Evolutionary conservation across 768 basidiomycete species (phyloP), one percentile per base, ranked within the genome.

Genomic region (Lyophyllum atratum): DNA sequence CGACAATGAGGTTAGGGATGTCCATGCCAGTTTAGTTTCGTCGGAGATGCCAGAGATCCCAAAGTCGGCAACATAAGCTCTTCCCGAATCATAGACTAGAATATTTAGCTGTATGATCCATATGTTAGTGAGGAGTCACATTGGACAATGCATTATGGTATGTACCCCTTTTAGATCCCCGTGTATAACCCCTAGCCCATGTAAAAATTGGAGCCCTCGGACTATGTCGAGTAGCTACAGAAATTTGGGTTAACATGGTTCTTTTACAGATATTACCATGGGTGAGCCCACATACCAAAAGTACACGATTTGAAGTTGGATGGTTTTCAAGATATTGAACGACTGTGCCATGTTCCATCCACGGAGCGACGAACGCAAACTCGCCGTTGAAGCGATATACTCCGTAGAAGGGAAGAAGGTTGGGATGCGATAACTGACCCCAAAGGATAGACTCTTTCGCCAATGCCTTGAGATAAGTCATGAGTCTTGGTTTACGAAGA

Each of bases 341-440:
- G 7, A 77, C 53, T 19, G 70, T 67, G 72, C 56, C 56, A 29
- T 52, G n/a, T 28, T 52, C 28, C 51, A 52, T 47, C 50, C 44
- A 58, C 5, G 56, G 76, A 5, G 75, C 75, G 44, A 78, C 68
- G 12, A 79, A 64, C 25, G 64, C 61, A 28, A 69, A 24, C 52
- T 65, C 54, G 14, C 46, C 46, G 15, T 57, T 50, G 2, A 65
- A 43, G 33, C 62, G 58, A 55, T 66, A 66, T 9, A 67, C 34
- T 3, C 71, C 71, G 40, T 67, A 67, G 42, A 72, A 66, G 1
- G 71, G 70, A 31, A 70, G 58, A 10, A 70, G 51, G 46, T 70
- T 69, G 14, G 61, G 66, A 59, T 71, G 70, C 1, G 62, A 63
- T 10, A 72, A 53, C 49, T 73, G 70, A 33, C 64, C 57, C 70